Evolutionary conservation across 805 yeast species (phyloP), one percentile per base, ranked within the genome.

Genomic region (Candida hungchunana): DNA sequence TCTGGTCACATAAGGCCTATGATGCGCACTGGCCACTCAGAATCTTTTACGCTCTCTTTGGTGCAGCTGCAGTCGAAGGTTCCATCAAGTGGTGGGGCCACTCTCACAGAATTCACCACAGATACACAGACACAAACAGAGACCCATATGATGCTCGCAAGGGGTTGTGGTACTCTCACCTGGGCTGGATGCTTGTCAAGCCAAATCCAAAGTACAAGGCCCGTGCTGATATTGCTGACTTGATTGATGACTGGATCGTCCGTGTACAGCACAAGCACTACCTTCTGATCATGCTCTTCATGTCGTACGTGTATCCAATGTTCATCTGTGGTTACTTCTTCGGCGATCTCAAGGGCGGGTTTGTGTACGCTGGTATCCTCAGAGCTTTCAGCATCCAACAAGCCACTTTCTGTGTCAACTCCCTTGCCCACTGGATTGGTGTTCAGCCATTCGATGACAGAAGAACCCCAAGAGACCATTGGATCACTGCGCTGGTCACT

Each of bases 51-150:
- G 94, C 90, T 6, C 59, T 81, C 18, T 83, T 83, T 51, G 94
- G 94, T 45, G 86, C 90, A 22, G 83, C 88, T 28, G 77, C 88
- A 37, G 78, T 83, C 32, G 88, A 83, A 60, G 94, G 94, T 47
- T 82, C 90, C 27, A 78, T 83, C 59, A 83, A 83, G 61, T 83
- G 93, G 93, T 84, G 94, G 94, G 76, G 82, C 31, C 93, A 83
- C 58, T 73, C 82, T 34, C 94, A 84, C 63, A 75, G 94, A 73
- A 71, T 83, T 38, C 94, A 84, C 60, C 94, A 84, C 64, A 73
- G 94, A 66, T 84, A 82, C 63, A 83, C 93, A 5, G 94, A 84
- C 62, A 84, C 93, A 18, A 55, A 60, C 38, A 76, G 90, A 67
- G 94, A 84, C 60, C 94, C 94, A 34, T 84, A 83, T 56, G 93